phyloP scores from a whole-genome alignment of 2,329 filamentous ascomycete species.

The Parascedosporium putredinis region DNA sequence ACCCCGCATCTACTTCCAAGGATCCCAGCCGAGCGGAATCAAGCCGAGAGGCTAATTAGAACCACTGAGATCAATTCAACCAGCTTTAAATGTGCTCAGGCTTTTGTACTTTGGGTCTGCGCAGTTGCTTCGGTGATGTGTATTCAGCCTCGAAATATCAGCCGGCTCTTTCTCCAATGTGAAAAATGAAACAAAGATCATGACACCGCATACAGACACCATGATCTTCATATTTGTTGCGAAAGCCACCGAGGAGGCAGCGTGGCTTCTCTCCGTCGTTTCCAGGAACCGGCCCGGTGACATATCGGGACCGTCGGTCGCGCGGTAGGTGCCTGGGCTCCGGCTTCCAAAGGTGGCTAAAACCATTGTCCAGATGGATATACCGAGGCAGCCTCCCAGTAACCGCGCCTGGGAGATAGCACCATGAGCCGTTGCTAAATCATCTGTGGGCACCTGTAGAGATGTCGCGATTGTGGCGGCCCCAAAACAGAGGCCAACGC shows the following conservation, averaged over 20 bases:
- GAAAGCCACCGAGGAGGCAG: conserved; percentile 28
- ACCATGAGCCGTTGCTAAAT: conserved; percentile 48
- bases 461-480: conserved; percentile 48
- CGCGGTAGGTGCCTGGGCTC: too few relatives aligned
- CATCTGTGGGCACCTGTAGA: conserved; percentile 34
- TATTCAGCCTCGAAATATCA: too few relatives aligned
- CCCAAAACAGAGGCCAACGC: conserved; percentile 47
- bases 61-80: too few relatives aligned
- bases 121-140: too few relatives aligned
- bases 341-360: too few relatives aligned
- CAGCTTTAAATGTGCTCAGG: too few relatives aligned
- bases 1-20: too few relatives aligned
- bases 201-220: conserved; percentile 30
- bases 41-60: too few relatives aligned
- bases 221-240: conserved; percentile 35
- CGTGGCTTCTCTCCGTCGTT: background rate
- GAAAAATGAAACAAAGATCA: conserved; percentile 32
- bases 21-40: too few relatives aligned
- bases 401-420: conserved; percentile 50
- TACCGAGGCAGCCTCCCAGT: conserved; percentile 47
- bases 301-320: too few relatives aligned
- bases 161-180: conserved; percentile 33
- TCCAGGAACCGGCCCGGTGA: conserved; percentile 30
- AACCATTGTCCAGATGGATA: conserved; percentile 48
- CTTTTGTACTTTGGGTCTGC: too few relatives aligned